Evolutionary conservation across 179 eudicot genomes (phyloP).

Genomic region (Carnegiea gigantea): DNA sequence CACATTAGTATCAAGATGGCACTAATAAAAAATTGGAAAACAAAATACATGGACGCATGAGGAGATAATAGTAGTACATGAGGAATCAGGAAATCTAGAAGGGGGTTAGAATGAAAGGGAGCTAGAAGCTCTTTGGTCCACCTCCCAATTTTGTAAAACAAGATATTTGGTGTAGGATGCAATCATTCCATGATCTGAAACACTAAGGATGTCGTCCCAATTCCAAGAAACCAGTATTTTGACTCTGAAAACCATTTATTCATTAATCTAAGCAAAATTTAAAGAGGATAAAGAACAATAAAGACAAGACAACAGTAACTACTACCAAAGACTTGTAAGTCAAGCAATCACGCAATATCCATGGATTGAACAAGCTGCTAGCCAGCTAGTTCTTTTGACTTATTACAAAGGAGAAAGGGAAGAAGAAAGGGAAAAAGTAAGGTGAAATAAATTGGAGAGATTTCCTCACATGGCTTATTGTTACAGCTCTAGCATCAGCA

Average conservation of each 20-base stretch:
- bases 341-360: neutral
- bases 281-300: neutral
- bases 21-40: neutral
- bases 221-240: neutral
- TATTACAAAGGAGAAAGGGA: neutral
- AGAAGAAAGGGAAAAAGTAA: neutral
- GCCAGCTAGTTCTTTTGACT: neutral
- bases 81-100: neutral
- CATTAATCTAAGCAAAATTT: neutral
- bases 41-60: neutral
- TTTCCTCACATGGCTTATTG: neutral
- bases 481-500: neutral
- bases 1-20: neutral
- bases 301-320: neutral
- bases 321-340: neutral
- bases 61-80: neutral
- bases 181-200: neutral
- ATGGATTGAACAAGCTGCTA: neutral
- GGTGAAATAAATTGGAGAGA: neutral
- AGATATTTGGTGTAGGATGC: neutral
- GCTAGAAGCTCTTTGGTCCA: neutral
- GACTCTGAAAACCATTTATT: neutral
- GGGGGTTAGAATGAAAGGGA: neutral
- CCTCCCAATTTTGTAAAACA: neutral
- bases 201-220: neutral